These are phyloP conservation scores for Capronia coronata DNA, from an alignment of 2,329 filamentous ascomycete genomes.

Conservation along the genomic window DNA sequence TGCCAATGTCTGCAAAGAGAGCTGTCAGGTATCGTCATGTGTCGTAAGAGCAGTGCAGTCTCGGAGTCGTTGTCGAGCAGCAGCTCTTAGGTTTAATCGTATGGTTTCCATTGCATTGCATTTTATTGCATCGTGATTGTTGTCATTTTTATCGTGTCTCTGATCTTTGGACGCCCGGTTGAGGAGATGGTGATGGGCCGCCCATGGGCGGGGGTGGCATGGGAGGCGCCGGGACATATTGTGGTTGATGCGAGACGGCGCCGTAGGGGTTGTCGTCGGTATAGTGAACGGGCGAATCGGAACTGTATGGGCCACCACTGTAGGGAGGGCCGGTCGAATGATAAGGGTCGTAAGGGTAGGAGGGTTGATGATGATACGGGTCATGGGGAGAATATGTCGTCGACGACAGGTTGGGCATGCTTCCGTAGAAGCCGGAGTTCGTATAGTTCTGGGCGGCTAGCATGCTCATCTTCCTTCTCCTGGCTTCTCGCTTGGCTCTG, in stretches of 20 bases:
- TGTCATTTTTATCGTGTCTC: background rate
- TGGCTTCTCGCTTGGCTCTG: constrained; percentile 24
- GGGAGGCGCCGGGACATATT: background rate
- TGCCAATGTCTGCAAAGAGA: too few relatives aligned
- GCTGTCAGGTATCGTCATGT: too few relatives aligned
- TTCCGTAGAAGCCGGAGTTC: constrained; percentile 16
- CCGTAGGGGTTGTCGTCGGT: constrained; percentile 1
- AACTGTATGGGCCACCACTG: background rate
- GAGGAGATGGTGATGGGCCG: background rate
- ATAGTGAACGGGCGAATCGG: background rate
- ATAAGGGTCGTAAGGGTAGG: background rate
- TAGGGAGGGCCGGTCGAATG: background rate
- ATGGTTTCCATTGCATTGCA: too few relatives aligned
- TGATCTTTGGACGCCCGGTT: background rate
- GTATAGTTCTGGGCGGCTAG: constrained; percentile 17
- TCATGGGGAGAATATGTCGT: constrained; percentile 5
- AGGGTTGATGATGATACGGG: constrained; percentile 8
- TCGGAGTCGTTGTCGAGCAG: too few relatives aligned
- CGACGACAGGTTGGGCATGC: constrained; percentile 21
- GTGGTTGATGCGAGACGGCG: background rate
- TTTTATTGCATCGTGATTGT: too few relatives aligned
- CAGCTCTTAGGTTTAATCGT: too few relatives aligned
- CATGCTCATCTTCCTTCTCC: constrained; percentile 24
- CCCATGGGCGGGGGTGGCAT: background rate
- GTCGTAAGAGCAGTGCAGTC: too few relatives aligned